A percentile compares a stretch with the other conserved stretches of the same genome.
Evolutionary conservation across 2,329 filamentous ascomycete genomes (phyloP).

Genomic region (Colletotrichum noveboracense): DNA sequence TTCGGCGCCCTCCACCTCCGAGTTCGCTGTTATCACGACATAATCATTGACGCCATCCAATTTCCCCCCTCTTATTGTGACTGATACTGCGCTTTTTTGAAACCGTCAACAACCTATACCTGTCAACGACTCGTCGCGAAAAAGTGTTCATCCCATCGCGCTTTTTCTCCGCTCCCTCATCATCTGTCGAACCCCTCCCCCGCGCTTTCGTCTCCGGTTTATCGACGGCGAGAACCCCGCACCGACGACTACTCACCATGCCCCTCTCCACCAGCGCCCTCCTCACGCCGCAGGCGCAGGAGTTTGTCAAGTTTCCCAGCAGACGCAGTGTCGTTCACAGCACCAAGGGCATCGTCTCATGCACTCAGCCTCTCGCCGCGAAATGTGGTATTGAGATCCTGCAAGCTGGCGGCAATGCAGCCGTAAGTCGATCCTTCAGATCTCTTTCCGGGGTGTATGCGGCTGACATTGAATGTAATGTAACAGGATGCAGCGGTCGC

Average conservation of each 20-base stretch:
- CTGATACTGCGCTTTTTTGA: background rate
- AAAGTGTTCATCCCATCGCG: background rate
- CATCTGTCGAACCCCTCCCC: background rate
- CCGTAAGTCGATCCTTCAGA: conserved; percentile 61
- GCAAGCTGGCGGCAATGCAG: conserved; percentile 90
- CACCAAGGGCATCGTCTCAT: conserved; percentile 88
- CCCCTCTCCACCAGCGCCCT: conserved; percentile 52
- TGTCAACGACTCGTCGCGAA: background rate
- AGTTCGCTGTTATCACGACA: background rate
- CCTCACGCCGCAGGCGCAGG: conserved; percentile 48
- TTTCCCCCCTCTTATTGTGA: background rate
- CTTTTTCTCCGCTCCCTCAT: background rate
- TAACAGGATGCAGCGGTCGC: conserved; percentile 91
- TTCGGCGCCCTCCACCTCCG: background rate
- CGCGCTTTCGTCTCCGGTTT: background rate
- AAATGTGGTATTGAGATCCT: conserved; percentile 86
- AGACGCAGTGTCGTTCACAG: conserved; percentile 92
- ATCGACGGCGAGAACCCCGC: conserved; percentile 11
- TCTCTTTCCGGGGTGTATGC: background rate
- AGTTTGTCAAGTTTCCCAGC: conserved; percentile 73
- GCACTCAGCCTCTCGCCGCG: conserved; percentile 86
- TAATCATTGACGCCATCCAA: background rate
- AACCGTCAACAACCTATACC: background rate
- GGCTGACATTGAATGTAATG: conserved; percentile 10
- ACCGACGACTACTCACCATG: conserved; percentile 37